Percentiles rank a stretch among this genome's conserved stretches.
Evolutionary conservation across 495 filamentous ascomycete genomes (phyloP).

Genomic region (Lasiosphaeris hirsuta): DNA sequence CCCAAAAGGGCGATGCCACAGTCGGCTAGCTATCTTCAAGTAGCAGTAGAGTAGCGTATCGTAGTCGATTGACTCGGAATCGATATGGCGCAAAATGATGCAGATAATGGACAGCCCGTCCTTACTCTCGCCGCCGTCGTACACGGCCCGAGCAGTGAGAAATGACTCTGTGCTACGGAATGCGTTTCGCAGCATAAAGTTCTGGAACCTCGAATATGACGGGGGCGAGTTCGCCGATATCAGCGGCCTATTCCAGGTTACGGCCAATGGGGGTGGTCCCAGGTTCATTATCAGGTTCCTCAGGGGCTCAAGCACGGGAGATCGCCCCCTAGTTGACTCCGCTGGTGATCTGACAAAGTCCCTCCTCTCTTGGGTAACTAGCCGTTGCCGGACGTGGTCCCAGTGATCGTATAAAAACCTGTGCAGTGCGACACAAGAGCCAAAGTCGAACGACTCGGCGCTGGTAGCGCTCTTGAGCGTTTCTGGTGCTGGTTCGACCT

Average conservation of each 20-base stretch:
- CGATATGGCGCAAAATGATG: constrained; percentile 61
- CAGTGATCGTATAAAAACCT: constrained; percentile 66
- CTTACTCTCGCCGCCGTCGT: constrained; percentile 66
- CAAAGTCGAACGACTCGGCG: constrained; percentile 61
- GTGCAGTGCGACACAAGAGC: constrained; percentile 61
- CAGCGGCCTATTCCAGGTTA: constrained; percentile 60
- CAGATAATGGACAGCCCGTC: constrained; percentile 65
- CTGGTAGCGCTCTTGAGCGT: constrained; percentile 30
- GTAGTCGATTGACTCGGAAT: constrained; percentile 55
- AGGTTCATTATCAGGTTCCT: constrained; percentile 58
- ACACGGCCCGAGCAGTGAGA: constrained; percentile 57
- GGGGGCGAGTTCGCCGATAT: constrained; percentile 56
- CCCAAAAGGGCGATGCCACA: constrained; percentile 65
- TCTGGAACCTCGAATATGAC: constrained; percentile 62
- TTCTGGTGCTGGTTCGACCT: constrained; percentile 43
- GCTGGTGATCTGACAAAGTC: constrained; percentile 49
- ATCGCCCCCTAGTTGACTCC: constrained; percentile 42
- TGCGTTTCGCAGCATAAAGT: constrained; percentile 66
- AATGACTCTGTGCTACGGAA: constrained; percentile 59
- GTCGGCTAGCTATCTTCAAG: constrained; percentile 63
- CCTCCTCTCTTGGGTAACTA: constrained; percentile 54
- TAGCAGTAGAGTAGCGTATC: constrained; percentile 62
- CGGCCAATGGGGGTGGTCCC: constrained; percentile 60
- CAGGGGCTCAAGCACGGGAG: constrained; percentile 50
- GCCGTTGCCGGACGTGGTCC: constrained; percentile 61